Conservation (phyloP, 257 asterid genomes). For the Solanum chilense region DNA sequence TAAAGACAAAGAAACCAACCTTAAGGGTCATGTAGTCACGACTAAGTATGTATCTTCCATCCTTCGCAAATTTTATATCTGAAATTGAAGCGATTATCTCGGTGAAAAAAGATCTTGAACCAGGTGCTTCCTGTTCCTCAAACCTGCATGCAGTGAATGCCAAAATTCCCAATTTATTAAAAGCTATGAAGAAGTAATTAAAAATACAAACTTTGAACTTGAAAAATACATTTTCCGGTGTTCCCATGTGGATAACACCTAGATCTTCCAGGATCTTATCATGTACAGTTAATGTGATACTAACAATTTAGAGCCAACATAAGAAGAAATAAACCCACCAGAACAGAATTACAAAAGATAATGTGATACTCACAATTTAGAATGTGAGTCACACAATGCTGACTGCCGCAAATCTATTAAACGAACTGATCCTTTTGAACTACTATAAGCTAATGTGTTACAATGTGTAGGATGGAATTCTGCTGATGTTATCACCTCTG, state of each 20-base stretch:
- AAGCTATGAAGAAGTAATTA: not conserved
- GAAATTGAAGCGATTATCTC: slow-evolving; percentile 85
- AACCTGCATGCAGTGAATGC: slow-evolving; percentile 31
- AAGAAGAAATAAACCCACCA: not conserved
- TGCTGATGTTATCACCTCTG: slow-evolving; percentile 99
- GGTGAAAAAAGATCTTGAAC: slow-evolving; percentile 79
- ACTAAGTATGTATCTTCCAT: slow-evolving; percentile 70
- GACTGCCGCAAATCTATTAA: slow-evolving; percentile 98
- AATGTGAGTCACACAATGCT: slow-evolving; percentile 97
- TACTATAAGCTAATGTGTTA: slow-evolving; percentile 92
- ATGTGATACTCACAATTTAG: slow-evolving; percentile 19
- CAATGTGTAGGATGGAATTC: slow-evolving; percentile 98
- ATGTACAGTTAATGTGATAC: not conserved
- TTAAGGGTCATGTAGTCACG: slow-evolving; percentile 92
- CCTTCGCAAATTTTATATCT: slow-evolving; percentile 74
- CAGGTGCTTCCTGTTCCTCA: slow-evolving; percentile 85
- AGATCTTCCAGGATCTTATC: not conserved
- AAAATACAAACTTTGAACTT: not conserved
- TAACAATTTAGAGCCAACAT: not conserved
- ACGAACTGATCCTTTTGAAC: slow-evolving; percentile 97
- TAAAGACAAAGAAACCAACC: slow-evolving; percentile 21
- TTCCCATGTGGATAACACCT: not conserved
- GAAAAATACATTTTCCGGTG: not conserved
- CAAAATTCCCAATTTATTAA: not conserved
- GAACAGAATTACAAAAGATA: not conserved